These are phyloP conservation scores for Oryza australiensis DNA, from an alignment of 176 grass and related monocot genomes.

Conservation along the genomic window DNA sequence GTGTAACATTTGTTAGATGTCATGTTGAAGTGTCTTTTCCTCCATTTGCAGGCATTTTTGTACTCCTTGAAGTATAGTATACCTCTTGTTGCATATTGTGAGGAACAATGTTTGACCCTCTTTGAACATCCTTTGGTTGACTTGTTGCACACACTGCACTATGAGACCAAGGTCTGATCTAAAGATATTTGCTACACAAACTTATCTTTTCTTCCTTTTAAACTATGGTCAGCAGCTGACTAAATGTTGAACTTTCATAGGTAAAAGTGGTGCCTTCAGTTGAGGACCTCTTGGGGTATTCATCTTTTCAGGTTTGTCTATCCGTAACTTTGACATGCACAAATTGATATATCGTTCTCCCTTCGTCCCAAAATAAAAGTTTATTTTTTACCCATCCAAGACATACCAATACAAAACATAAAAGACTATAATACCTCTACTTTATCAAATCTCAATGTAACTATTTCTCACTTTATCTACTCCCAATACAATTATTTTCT, in stretches of 20 bases:
- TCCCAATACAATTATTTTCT: no score
- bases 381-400: no score
- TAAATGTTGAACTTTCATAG: conserved; percentile 40
- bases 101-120: conserved; percentile 72
- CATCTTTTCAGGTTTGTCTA: conserved; percentile 75
- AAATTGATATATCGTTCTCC: neutral
- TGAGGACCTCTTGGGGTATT: conserved; percentile 63
- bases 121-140: conserved; percentile 76
- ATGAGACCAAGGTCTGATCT: conserved; percentile 74
- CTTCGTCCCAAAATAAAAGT: no score
- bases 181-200: conserved; percentile 8
- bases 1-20: neutral
- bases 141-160: conserved; percentile 53
- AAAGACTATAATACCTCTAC: no score
- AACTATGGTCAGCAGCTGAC: neutral
- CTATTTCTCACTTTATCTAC: no score
- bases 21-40: conserved; percentile 4
- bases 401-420: no score
- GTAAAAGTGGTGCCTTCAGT: conserved; percentile 68
- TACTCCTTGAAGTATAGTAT: conserved; percentile 81
- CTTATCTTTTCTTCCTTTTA: conserved; percentile 11
- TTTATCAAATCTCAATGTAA: no score
- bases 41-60: conserved; percentile 63
- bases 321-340: neutral
- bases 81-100: conserved; percentile 70